Percentiles rank a stretch among this genome's conserved stretches.
phyloP scores from a whole-genome alignment of 2,329 filamentous ascomycete species.

The Aspergillus ustus region DNA sequence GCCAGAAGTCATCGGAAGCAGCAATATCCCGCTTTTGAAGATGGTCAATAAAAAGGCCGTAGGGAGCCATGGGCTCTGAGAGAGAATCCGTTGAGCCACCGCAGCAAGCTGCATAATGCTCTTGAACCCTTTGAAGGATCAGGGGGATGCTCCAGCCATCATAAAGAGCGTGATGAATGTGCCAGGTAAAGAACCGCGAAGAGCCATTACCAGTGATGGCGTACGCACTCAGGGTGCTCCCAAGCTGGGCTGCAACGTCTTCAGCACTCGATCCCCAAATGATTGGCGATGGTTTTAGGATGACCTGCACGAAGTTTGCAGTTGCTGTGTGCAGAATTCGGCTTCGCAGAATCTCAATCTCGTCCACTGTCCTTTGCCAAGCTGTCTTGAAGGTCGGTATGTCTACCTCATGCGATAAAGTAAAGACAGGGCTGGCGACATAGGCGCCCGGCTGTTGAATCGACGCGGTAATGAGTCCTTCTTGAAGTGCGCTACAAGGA shows the following conservation, averaged over 20 bases:
- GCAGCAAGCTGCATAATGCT: neutral
- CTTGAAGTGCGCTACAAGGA: conserved; percentile 50
- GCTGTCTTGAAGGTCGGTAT: conserved; percentile 49
- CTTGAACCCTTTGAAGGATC: neutral
- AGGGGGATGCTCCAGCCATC: conserved; percentile 7
- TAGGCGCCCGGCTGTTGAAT: conserved; percentile 53
- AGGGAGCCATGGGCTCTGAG: neutral
- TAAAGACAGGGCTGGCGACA: conserved; percentile 51
- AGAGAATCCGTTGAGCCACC: neutral
- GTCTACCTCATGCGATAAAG: conserved; percentile 44
- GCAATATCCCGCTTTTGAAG: neutral
- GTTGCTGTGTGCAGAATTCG: conserved; percentile 34
- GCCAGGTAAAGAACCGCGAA: neutral
- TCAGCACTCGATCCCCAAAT: neutral
- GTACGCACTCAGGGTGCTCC: neutral
- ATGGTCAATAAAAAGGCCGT: neutral
- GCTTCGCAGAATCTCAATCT: conserved; percentile 54
- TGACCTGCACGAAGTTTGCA: conserved; percentile 1
- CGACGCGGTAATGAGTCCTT: conserved; percentile 53
- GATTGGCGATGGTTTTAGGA: neutral
- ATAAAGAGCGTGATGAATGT: conserved; percentile 3
- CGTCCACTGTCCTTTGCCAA: conserved; percentile 51
- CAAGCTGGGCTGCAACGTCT: neutral
- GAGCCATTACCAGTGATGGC: neutral
- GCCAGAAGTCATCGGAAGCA: neutral